Conservation (phyloP, 805 yeast species). For the Candida tibetensis region DNA sequence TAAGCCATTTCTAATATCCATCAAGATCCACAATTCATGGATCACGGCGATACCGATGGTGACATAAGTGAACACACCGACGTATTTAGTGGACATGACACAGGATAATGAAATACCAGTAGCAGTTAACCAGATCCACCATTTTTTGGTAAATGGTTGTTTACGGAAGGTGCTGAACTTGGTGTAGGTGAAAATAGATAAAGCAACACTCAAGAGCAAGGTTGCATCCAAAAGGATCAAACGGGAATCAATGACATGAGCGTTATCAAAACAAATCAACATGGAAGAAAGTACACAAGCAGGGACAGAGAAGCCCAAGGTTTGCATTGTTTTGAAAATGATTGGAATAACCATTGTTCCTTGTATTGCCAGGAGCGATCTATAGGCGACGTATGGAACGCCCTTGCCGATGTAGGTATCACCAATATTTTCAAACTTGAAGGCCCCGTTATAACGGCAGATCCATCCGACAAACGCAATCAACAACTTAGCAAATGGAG, state of each 20-base stretch:
- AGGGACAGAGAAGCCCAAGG: constrained; percentile 73
- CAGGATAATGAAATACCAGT: constrained; percentile 88
- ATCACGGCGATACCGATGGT: constrained; percentile 85
- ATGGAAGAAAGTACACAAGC: constrained; percentile 76
- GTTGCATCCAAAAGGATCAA: constrained; percentile 91
- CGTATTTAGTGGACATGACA: constrained; percentile 94
- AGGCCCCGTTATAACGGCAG: constrained; percentile 86
- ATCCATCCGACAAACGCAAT: constrained; percentile 89
- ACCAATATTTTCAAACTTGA: constrained; percentile 89
- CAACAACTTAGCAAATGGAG: constrained; percentile 93
- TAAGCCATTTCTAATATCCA: constrained; percentile 69
- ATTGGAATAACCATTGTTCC: constrained; percentile 82
- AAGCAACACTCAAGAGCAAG: constrained; percentile 76
- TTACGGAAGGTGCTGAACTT: constrained; percentile 68
- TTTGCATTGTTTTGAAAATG: constrained; percentile 81
- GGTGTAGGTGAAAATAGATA: constrained; percentile 73
- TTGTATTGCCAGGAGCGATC: constrained; percentile 74
- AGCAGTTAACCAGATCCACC: constrained; percentile 85
- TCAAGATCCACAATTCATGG: constrained; percentile 82
- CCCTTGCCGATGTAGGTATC: constrained; percentile 72
- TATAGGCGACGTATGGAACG: constrained; percentile 83
- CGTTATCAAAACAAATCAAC: constrained; percentile 81
- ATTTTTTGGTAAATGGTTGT: constrained; percentile 59
- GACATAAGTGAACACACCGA: constrained; percentile 88
- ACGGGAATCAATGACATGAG: constrained; percentile 87